These are phyloP conservation scores for Penicillium diatomitis DNA, from an alignment of 495 filamentous ascomycete genomes.

Conservation along the genomic window DNA sequence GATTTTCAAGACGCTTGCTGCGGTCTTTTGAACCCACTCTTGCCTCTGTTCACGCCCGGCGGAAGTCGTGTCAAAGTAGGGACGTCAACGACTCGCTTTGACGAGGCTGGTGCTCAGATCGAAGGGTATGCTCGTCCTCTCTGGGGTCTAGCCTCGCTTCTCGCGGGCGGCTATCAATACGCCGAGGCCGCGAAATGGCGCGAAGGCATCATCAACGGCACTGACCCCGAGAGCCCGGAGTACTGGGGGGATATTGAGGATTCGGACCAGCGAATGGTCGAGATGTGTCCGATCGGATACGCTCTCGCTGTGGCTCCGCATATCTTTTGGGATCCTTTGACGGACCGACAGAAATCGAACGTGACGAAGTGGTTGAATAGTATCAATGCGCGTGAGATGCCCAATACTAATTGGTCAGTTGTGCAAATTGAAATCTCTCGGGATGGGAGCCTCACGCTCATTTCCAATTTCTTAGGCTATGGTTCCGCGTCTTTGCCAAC, in stretches of 20 bases:
- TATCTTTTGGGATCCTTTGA: slow-evolving; percentile 57
- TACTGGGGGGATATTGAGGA: slow-evolving; percentile 34
- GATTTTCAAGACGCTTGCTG: slow-evolving; percentile 49
- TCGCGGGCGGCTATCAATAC: slow-evolving; percentile 58
- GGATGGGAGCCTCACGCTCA: not conserved
- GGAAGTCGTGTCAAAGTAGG: slow-evolving; percentile 51
- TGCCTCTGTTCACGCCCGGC: slow-evolving; percentile 52
- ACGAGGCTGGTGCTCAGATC: slow-evolving; percentile 66
- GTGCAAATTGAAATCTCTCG: not conserved
- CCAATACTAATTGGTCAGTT: slow-evolving; percentile 46
- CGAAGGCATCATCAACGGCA: slow-evolving; percentile 57
- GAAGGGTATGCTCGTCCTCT: slow-evolving; percentile 68
- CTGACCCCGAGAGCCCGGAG: slow-evolving; percentile 54
- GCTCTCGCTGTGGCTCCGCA: not conserved
- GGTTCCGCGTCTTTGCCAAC: slow-evolving; percentile 67
- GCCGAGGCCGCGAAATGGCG: slow-evolving; percentile 53
- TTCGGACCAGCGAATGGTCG: slow-evolving; percentile 17
- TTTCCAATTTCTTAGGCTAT: not conserved
- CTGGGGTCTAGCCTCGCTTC: slow-evolving; percentile 62
- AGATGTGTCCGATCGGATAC: slow-evolving; percentile 67
- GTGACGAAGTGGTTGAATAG: slow-evolving; percentile 59
- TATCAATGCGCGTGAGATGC: slow-evolving; percentile 67
- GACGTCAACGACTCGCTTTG: slow-evolving; percentile 59
- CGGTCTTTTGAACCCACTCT: slow-evolving; percentile 53
- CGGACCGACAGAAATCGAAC: slow-evolving; percentile 45